These are phyloP conservation scores for Tylopilus vinaceipallidus DNA, from an alignment of 768 basidiomycete genomes.

Conservation along the genomic window DNA sequence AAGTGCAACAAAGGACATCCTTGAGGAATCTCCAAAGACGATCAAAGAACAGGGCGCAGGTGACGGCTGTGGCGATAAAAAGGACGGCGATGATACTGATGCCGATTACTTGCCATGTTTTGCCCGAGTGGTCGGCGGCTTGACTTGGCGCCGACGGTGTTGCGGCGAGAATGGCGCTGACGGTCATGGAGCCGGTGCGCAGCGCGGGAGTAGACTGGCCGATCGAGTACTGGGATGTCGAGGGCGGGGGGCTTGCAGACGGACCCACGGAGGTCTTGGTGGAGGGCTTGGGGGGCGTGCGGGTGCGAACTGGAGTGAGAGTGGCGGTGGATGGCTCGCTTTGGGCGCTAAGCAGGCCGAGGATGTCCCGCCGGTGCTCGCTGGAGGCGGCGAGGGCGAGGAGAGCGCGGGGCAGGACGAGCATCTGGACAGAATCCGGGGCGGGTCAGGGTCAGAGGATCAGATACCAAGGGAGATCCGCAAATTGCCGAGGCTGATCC, in stretches of 20 bases:
- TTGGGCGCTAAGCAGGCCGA: constrained; percentile 15
- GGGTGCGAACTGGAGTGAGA: not conserved
- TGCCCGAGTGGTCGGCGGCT: constrained; percentile 39
- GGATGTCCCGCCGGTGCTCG: constrained; percentile 8
- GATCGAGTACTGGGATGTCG: not conserved
- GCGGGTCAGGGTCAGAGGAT: constrained; percentile 11
- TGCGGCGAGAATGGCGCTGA: constrained; percentile 2
- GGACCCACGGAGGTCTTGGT: not conserved
- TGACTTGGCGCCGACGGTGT: constrained; percentile 9
- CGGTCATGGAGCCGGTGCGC: not conserved
- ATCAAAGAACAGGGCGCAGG: constrained; percentile 68
- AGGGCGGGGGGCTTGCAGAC: not conserved
- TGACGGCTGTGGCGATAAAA: constrained; percentile 51
- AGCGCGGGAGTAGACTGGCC: not conserved
- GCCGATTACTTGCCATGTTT: constrained; percentile 69
- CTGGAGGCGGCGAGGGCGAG: not conserved
- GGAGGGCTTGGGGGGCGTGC: not conserved
- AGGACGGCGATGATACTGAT: constrained; percentile 64
- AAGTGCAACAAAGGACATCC: constrained; percentile 45
- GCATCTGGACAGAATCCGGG: not conserved
- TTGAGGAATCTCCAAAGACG: constrained; percentile 62
- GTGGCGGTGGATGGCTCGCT: not conserved
- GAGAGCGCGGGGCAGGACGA: not conserved
- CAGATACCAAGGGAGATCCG: constrained; percentile 34
- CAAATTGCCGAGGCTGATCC: constrained; percentile 7